Base-by-base conservation (phyloP, 2,329 filamentous ascomycete genomes). In the Penicillium sp. region DNA sequence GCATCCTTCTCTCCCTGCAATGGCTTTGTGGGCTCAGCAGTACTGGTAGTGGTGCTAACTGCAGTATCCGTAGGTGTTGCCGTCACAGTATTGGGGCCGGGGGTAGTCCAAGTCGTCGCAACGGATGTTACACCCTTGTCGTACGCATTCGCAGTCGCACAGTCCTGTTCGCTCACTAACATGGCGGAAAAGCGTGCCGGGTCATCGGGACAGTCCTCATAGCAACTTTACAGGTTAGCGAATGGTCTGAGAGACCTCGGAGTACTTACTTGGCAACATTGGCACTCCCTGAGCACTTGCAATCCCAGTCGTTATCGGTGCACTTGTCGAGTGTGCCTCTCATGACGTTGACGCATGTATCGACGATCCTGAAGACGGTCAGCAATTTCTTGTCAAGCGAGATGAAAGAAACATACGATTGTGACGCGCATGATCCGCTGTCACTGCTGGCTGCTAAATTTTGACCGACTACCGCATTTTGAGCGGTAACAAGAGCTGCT, bases 81-180 rank as follows among this genome's bases (percentile, higher is more conserved):
- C 14, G 26, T 31, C 27, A 52, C 49, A 13, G 37, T 44, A n/a
- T 45, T 39, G 10, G 49, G 57, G 2, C 62, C 58, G 2, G 64
- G 57, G 1, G 48, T 50, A 1, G 33, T 42, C 48, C 48, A 50
- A 8, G 33, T 26, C 2, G 19, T 13, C 21, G 61, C 49, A 8
- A 66, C 64, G 3, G 58, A 42, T 2, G 62, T 54, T 8, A 47
- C 11, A 22, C 64, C 64, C 19, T 56, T 43, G 13, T 65, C 61
- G 21, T 62, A 66, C 29, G 61, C 61, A 31, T 66, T 66, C 9
- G 62, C 64, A 6, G 64, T 65, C 13, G 62, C 62, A 31, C 64
- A 66, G 10, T 49, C 33, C 14, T 61, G 42, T 22, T 56, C 59
- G 11, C 62, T 65, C 10, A 55, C 29, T 29, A 59, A 39, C 42